Conservation (phyloP, 2,329 filamentous ascomycete genomes). For the Verticillium isaacii region DNA sequence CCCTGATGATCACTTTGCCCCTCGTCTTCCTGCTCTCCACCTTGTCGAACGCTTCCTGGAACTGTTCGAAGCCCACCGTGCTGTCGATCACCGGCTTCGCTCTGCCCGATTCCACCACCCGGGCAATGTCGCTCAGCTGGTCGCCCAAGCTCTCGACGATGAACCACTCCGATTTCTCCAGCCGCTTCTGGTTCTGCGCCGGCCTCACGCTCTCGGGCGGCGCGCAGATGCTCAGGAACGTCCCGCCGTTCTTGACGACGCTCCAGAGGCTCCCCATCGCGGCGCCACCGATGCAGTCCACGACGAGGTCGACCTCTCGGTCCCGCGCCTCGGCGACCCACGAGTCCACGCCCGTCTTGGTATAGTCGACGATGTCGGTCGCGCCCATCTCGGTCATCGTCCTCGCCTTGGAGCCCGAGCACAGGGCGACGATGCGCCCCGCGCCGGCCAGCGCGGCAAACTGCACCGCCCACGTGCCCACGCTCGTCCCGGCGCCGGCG, state of each 20-base stretch:
- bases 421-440: conserved; percentile 28
- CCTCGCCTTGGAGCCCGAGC: conserved; percentile 21
- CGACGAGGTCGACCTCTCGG: conserved; percentile 25
- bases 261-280: conserved; percentile 26
- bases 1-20: conserved; percentile 34
- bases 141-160: conserved; percentile 30
- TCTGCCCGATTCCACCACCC: conserved; percentile 26
- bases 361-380: conserved; percentile 68
- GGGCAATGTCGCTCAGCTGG: conserved; percentile 27
- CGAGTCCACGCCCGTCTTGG: conserved; percentile 53
- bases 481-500: conserved; percentile 31
- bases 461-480: conserved; percentile 35
- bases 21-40: conserved; percentile 27
- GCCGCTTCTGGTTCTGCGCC: conserved; percentile 19
- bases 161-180: conserved; percentile 27
- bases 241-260: conserved; percentile 27
- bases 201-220: conserved; percentile 24
- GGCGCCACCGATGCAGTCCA: conserved; percentile 31
- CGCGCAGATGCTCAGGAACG: conserved; percentile 26
- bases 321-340: conserved; percentile 22
- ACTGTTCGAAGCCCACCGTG: conserved; percentile 31
- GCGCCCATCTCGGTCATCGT: conserved; percentile 26
- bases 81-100: conserved; percentile 30
- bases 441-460: conserved; percentile 29
- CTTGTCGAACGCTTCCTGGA: conserved; percentile 29